Conservation (phyloP, 1,284 basidiomycete genomes). For the Leccinum laetum region DNA sequence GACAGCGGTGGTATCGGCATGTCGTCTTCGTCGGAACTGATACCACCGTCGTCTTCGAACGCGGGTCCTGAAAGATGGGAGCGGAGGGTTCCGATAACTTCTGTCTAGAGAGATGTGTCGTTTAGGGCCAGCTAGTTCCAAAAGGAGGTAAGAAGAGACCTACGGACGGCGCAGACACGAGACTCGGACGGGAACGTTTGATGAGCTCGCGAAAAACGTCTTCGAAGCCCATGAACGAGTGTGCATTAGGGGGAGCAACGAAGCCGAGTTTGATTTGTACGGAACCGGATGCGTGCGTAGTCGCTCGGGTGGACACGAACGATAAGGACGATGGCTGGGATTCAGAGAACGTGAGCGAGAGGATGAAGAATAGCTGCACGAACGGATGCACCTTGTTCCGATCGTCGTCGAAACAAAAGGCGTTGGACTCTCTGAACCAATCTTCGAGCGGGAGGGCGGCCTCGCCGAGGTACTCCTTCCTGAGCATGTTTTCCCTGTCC, state of each 20-base stretch:
- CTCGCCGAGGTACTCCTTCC: conserved; percentile 95
- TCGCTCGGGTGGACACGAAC: conserved; percentile 67
- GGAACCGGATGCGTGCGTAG: conserved; percentile 54
- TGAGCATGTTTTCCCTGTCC: conserved; percentile 84
- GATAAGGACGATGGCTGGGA: conserved; percentile 52
- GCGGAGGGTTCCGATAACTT: conserved; percentile 86
- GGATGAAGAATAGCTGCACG: conserved; percentile 7
- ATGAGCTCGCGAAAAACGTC: conserved; percentile 66
- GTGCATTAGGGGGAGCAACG: conserved; percentile 47
- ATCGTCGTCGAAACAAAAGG: conserved; percentile 56
- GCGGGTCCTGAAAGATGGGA: conserved; percentile 58
- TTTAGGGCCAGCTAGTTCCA: not conserved
- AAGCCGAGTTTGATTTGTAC: conserved; percentile 82
- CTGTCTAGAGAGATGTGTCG: conserved; percentile 56
- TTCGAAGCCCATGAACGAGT: conserved; percentile 44
- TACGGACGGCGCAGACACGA: conserved; percentile 82
- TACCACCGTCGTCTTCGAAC: conserved; percentile 79
- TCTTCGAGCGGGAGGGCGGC: conserved; percentile 73
- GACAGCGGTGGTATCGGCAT: conserved; percentile 15
- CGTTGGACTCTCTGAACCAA: conserved; percentile 69
- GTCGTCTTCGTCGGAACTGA: conserved; percentile 56
- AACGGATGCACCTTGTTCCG: conserved; percentile 51
- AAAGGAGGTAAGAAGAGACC: conserved; percentile 9
- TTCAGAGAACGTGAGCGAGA: not conserved
- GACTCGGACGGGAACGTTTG: conserved; percentile 61